phyloP scores from a whole-genome alignment of 441 rosid genomes.

The Breynia disticha region DNA sequence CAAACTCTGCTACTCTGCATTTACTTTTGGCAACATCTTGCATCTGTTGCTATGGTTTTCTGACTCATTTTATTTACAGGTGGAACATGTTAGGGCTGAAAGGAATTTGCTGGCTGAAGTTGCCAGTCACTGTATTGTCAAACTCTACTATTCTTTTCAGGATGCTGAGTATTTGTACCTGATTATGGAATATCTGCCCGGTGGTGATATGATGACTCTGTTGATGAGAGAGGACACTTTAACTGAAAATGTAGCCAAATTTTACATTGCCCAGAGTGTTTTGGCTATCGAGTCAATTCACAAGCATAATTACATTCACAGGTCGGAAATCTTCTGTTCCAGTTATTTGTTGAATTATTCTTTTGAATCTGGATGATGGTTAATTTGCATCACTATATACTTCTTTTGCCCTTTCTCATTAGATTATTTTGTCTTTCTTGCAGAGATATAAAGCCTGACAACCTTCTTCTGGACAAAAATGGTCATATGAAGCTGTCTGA shows the following conservation, averaged over 20 bases:
- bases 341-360: slow-evolving; percentile 8
- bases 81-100: slow-evolving; percentile 97
- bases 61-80: slow-evolving; percentile 31
- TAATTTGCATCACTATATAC: slow-evolving; percentile 4
- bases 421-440: slow-evolving; percentile 17
- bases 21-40: slow-evolving; percentile 2
- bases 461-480: slow-evolving; percentile 83
- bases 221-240: slow-evolving; percentile 91
- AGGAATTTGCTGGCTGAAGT: slow-evolving; percentile 96
- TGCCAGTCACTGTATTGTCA: slow-evolving; percentile 91
- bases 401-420: slow-evolving; percentile 17
- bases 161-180: slow-evolving; percentile 84
- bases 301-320: slow-evolving; percentile 85
- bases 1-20: slow-evolving; percentile 1
- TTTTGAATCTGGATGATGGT: slow-evolving; percentile 9
- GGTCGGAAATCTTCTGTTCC: slow-evolving; percentile 35
- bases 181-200: slow-evolving; percentile 97
- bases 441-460: slow-evolving; percentile 97
- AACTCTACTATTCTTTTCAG: slow-evolving; percentile 93
- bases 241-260: slow-evolving; percentile 77
- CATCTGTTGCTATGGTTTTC: slow-evolving; percentile 4
- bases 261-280: slow-evolving; percentile 92
- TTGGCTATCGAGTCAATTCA: slow-evolving; percentile 94
- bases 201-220: slow-evolving; percentile 96
- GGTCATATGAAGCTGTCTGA: slow-evolving; percentile 99